Evolutionary conservation across 768 basidiomycete species (phyloP).

Genomic region (Tephrocybe sp.): DNA sequence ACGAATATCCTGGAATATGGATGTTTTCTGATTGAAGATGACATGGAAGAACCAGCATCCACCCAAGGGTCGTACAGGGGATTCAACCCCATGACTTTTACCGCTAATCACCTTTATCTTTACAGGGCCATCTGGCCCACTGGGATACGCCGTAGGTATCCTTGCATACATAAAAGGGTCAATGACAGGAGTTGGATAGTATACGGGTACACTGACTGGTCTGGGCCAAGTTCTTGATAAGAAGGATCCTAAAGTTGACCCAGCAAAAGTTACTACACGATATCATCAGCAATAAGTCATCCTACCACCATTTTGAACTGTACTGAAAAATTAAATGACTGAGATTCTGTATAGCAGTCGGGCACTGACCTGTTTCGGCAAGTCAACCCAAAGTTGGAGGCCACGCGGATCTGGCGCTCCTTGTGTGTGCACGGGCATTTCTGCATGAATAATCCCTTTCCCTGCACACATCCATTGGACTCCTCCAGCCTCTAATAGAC

Average conservation of each 20-base stretch:
- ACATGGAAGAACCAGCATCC: slow-evolving; percentile 94
- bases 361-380: slow-evolving; percentile 59
- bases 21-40: slow-evolving; percentile 58
- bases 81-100: slow-evolving; percentile 79
- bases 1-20: slow-evolving; percentile 84
- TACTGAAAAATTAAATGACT: slow-evolving; percentile 17
- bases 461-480: slow-evolving; percentile 96
- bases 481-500: slow-evolving; percentile 59
- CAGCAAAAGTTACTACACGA: neutral
- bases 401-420: slow-evolving; percentile 75
- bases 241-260: slow-evolving; percentile 53
- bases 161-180: slow-evolving; percentile 26
- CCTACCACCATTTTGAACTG: slow-evolving; percentile 75
- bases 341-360: slow-evolving; percentile 10
- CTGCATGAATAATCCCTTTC: slow-evolving; percentile 76
- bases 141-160: slow-evolving; percentile 72
- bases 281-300: neutral
- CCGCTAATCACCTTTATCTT: slow-evolving; percentile 88
- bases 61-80: slow-evolving; percentile 86
- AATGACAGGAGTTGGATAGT: neutral
- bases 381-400: slow-evolving; percentile 85
- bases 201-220: slow-evolving; percentile 39
- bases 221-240: slow-evolving; percentile 78
- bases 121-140: slow-evolving; percentile 62
- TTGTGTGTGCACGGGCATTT: slow-evolving; percentile 80